Conservation (phyloP, 2,329 filamentous ascomycete species). For the Thyridium curvatum region DNA sequence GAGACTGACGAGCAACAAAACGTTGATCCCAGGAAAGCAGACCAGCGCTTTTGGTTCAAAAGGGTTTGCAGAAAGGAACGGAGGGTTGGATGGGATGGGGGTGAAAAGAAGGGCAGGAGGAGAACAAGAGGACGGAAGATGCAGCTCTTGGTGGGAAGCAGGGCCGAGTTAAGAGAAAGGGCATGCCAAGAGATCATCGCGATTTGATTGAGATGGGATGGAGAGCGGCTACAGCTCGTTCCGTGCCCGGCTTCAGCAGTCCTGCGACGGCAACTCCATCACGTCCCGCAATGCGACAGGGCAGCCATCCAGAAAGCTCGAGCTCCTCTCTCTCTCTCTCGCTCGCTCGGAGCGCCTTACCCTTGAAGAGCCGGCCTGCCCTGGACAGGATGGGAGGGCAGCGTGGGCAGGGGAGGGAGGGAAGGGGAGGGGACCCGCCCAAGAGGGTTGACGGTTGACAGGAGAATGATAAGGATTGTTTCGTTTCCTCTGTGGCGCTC, state of each 20-base stretch:
- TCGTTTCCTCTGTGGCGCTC: too few relatives aligned
- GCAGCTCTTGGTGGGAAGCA: background rate
- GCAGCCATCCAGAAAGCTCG: constrained; percentile 2
- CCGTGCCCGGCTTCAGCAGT: constrained; percentile 1
- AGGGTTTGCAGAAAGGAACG: constrained; percentile 19
- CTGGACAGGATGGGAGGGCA: too few relatives aligned
- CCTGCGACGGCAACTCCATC: background rate
- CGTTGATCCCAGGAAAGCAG: constrained; percentile 36
- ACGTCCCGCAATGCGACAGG: background rate
- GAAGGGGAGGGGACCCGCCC: too few relatives aligned
- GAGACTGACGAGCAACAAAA: constrained; percentile 15
- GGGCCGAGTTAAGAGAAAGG: constrained; percentile 1
- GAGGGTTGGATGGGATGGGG: constrained; percentile 9
- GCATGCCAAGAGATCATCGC: background rate
- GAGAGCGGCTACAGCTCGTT: constrained; percentile 2
- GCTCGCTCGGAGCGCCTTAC: too few relatives aligned
- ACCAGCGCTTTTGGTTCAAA: constrained; percentile 40
- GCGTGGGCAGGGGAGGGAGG: too few relatives aligned
- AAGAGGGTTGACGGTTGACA: too few relatives aligned
- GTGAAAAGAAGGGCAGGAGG: constrained; percentile 6
- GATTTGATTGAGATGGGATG: background rate
- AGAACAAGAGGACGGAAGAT: constrained; percentile 1
- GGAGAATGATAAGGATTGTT: too few relatives aligned
- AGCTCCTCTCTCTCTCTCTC: too few relatives aligned
- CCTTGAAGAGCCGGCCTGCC: too few relatives aligned